These are phyloP conservation scores for Rutidosis leptorrhynchoides DNA, from an alignment of 129 eudicot species.

Conservation along the genomic window DNA sequence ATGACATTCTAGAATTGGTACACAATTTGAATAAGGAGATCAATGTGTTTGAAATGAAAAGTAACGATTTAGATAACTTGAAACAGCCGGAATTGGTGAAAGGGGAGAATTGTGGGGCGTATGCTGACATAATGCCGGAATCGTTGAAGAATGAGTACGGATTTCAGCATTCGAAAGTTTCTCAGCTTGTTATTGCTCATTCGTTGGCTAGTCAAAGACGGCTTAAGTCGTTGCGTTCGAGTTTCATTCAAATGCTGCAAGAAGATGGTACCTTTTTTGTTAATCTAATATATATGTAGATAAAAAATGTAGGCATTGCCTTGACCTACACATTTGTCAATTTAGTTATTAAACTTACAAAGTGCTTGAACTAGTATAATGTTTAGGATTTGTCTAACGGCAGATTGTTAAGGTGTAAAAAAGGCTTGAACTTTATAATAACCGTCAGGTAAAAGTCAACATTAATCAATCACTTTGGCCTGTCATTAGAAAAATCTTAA, in stretches of 20 bases:
- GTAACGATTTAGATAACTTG: slow-evolving; percentile 6
- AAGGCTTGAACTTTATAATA: too few relatives aligned
- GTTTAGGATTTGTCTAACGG: too few relatives aligned
- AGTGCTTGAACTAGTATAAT: background rate
- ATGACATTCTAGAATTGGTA: slow-evolving; percentile 60
- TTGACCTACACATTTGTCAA: background rate
- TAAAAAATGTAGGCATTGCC: background rate
- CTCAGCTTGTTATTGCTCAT: slow-evolving; percentile 54
- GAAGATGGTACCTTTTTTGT: slow-evolving; percentile 53
- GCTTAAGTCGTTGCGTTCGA: slow-evolving; percentile 35
- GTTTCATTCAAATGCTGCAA: slow-evolving; percentile 41
- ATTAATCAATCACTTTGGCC: too few relatives aligned
- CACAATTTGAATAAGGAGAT: slow-evolving; percentile 41
- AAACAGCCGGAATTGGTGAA: slow-evolving; percentile 38
- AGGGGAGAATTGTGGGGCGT: slow-evolving; percentile 49
- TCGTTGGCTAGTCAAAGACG: slow-evolving; percentile 49
- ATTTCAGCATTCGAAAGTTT: slow-evolving; percentile 43
- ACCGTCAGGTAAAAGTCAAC: too few relatives aligned
- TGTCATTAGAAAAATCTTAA: too few relatives aligned
- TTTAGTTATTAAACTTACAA: background rate
- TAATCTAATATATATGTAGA: background rate
- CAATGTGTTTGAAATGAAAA: slow-evolving; percentile 22
- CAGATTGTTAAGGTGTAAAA: too few relatives aligned
- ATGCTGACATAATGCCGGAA: slow-evolving; percentile 61
- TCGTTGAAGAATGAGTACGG: slow-evolving; percentile 53